These are phyloP conservation scores for Glycine tomentella DNA, from an alignment of 306 rosid genomes.

Conservation along the genomic window DNA sequence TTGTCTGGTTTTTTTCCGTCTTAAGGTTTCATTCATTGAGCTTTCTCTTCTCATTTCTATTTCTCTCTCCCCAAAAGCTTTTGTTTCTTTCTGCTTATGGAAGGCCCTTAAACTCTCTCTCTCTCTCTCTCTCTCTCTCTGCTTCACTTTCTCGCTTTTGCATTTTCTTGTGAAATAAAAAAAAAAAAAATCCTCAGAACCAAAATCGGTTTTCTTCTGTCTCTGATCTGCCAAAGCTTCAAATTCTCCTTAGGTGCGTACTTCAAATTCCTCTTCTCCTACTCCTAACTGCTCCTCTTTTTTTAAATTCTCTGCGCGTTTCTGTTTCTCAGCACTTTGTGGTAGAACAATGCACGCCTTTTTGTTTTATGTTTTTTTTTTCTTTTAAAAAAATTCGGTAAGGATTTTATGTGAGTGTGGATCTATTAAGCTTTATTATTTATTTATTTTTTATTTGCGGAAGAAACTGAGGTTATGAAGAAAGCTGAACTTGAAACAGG, in stretches of 20 bases:
- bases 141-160: slow-evolving; percentile 33
- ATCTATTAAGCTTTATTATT: slow-evolving; percentile 40
- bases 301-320: not conserved
- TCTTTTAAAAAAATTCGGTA: not conserved
- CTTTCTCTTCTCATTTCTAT: slow-evolving; percentile 14
- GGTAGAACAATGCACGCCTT: slow-evolving; percentile 10
- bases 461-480: slow-evolving; percentile 26
- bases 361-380: too few relatives aligned
- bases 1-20: slow-evolving; percentile 48
- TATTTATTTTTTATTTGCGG: not conserved
- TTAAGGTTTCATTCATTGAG: slow-evolving; percentile 27
- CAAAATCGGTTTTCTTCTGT: slow-evolving; percentile 42
- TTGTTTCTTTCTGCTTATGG: slow-evolving; percentile 89
- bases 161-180: slow-evolving; percentile 42
- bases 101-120: slow-evolving; percentile 64
- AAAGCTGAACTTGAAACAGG: not conserved
- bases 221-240: slow-evolving; percentile 54
- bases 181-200: not conserved
- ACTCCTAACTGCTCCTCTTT: not conserved
- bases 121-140: slow-evolving; percentile 36
- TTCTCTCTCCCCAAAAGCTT: slow-evolving; percentile 50
- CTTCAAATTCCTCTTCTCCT: slow-evolving; percentile 28
- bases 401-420: slow-evolving; percentile 14
- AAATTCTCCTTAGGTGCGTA: slow-evolving; percentile 51
- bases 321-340: not conserved